These are phyloP conservation scores for Gossypium arboreum DNA, from an alignment of 345 rosid species.

Conservation along the genomic window DNA sequence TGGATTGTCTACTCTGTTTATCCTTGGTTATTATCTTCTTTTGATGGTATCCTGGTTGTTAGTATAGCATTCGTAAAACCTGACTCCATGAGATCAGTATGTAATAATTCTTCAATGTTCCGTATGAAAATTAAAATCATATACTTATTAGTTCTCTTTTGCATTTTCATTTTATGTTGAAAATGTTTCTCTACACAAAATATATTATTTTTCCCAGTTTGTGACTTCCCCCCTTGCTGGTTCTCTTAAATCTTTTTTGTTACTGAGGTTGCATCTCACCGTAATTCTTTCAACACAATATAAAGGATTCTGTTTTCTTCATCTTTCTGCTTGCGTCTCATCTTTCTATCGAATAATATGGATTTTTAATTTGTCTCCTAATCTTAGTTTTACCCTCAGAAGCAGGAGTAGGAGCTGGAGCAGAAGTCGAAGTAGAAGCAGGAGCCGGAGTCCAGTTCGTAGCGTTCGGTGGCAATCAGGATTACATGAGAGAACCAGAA, in stretches of 20 bases:
- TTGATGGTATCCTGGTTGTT: background rate
- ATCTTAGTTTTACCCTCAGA: constrained; percentile 10
- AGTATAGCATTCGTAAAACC: background rate
- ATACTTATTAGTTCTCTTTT: background rate
- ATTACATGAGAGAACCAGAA: constrained; percentile 47
- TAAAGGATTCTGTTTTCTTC: background rate
- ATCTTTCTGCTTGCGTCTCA: background rate
- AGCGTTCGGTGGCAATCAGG: constrained; percentile 56
- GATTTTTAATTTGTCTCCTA: background rate
- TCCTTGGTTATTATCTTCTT: constrained; percentile 3
- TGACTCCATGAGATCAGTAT: background rate
- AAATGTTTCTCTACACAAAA: background rate
- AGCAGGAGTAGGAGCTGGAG: constrained; percentile 44
- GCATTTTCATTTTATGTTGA: background rate
- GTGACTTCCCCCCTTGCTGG: background rate
- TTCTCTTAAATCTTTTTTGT: background rate
- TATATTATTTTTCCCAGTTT: background rate
- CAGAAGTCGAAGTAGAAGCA: constrained; percentile 47
- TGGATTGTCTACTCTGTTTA: constrained; percentile 3
- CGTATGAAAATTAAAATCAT: background rate
- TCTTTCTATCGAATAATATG: background rate
- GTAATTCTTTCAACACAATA: background rate
- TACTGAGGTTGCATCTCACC: background rate
- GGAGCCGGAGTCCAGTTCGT: constrained; percentile 73
- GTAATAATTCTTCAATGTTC: background rate